Evolutionary conservation across 306 rosid species (phyloP).

Genomic region (Castanea crenata): DNA sequence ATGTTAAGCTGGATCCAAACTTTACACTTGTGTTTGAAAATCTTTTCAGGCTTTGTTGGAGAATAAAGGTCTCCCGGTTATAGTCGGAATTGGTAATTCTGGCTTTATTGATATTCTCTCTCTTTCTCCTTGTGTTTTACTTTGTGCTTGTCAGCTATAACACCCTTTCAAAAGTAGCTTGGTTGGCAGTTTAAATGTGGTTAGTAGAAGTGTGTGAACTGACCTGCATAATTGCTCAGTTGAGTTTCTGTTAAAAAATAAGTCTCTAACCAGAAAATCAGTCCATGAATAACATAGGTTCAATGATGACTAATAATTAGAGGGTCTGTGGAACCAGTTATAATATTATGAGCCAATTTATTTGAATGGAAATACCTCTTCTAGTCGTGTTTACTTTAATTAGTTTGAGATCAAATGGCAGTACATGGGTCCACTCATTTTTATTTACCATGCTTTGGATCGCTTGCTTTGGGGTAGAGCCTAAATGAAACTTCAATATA

Average conservation of each 20-base stretch:
- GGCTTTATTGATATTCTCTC: conserved; percentile 17
- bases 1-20: conserved; percentile 23
- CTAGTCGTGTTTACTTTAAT: too few species aligned
- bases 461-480: not conserved
- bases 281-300: not conserved
- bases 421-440: not conserved
- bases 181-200: not conserved
- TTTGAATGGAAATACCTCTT: too few species aligned
- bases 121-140: conserved; percentile 13
- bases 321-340: not conserved
- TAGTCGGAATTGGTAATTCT: conserved; percentile 93
- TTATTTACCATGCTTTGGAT: not conserved
- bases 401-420: not conserved
- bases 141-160: not conserved
- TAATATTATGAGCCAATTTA: too few species aligned
- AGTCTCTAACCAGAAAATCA: not conserved
- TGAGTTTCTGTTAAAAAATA: not conserved
- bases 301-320: not conserved
- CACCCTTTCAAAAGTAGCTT: not conserved
- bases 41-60: conserved; percentile 90
- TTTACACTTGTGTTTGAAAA: conserved; percentile 7
- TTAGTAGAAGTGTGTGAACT: not conserved
- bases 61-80: conserved; percentile 89
- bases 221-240: not conserved
- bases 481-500: not conserved